Base-by-base conservation (phyloP, 225 moss, liverwort and hornwort genomes). In the Bryum argenteum region DNA sequence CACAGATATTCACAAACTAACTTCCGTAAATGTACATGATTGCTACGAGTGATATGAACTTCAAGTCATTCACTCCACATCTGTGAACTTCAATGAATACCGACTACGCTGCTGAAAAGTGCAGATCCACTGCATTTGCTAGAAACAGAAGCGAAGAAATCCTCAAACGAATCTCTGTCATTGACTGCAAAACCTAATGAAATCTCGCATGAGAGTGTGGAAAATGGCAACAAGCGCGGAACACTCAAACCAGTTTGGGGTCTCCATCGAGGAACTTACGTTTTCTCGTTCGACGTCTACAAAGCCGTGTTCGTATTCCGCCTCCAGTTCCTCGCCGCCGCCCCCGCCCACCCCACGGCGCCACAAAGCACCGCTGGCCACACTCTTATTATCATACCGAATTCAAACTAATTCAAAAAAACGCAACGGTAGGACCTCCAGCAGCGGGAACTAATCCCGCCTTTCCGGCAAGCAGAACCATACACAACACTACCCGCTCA, bases 391-490 rank as follows among this genome's bases (percentile, higher is more conserved):
- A 41, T 23, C 13, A 17, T 48, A 5, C 8, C 48, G 48, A 53
- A 57, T 58, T 39, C 75, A 43, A 55, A 3, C 10, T 44, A 41
- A 39, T 67, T 74, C 52, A 51, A 78, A 65, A 78, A 65, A 65
- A 21, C 65, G 45, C 78, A 71, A 82, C 67, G 78, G 78, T 23
- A 67, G 62, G 48, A 65, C 19, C 70, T 48, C 65, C 40, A 2
- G 74, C 59, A 19, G 82, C 78, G 82, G 71, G 75, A 78, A 71
- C 45, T 19, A n/a, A 18, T 39, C 58, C 82, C 82, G 51, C 57
- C 57, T 37, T 57, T 58, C 62, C 74, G 11, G 82, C 62, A 43
- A 57, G 15, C 21, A 16, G 21, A 12, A 17, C 19, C 58, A 62
- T 53, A 1, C 13, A 54, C 15, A 15, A 19, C 48, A 48, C 6